phyloP scores from a whole-genome alignment of 2,329 filamentous ascomycete genomes.

The Colletotrichum chlorophyti region DNA sequence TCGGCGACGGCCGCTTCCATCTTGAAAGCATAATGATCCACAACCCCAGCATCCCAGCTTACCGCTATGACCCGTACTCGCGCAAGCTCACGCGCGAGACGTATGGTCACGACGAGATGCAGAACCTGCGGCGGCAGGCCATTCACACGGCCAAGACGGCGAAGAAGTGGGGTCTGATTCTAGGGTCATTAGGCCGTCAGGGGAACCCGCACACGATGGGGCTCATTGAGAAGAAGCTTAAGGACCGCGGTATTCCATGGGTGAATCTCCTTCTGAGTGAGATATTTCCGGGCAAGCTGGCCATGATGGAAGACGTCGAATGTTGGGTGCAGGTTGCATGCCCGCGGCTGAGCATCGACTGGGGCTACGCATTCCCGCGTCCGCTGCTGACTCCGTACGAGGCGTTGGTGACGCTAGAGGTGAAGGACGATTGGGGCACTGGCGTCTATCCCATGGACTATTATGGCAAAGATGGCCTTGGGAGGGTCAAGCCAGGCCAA shows the following conservation, averaged over 20 bases:
- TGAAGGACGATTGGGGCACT: conserved; percentile 75
- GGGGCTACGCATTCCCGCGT: conserved; percentile 93
- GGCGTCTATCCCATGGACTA: conserved; percentile 97
- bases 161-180: conserved; percentile 91
- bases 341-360: conserved; percentile 96
- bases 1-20: conserved; percentile 93
- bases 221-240: conserved; percentile 81
- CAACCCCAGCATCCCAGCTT: conserved; percentile 88
- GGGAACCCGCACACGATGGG: conserved; percentile 93
- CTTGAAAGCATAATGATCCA: conserved; percentile 99
- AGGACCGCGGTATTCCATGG: conserved; percentile 75
- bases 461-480: conserved; percentile 90
- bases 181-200: conserved; percentile 90
- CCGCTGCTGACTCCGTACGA: conserved; percentile 94
- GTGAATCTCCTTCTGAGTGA: conserved; percentile 89
- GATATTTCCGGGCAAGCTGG: conserved; percentile 95
- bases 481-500: conserved; percentile 69
- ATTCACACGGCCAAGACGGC: conserved; percentile 79
- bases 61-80: conserved; percentile 96
- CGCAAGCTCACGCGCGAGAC: conserved; percentile 88
- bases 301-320: conserved; percentile 91
- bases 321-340: conserved; percentile 99
- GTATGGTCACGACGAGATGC: conserved; percentile 92
- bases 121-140: conserved; percentile 77
- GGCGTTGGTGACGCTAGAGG: conserved; percentile 86